Percentiles rank a stretch among this genome's conserved stretches.
phyloP scores from a whole-genome alignment of 805 yeast species.

The Lachancea kluyveri region DNA sequence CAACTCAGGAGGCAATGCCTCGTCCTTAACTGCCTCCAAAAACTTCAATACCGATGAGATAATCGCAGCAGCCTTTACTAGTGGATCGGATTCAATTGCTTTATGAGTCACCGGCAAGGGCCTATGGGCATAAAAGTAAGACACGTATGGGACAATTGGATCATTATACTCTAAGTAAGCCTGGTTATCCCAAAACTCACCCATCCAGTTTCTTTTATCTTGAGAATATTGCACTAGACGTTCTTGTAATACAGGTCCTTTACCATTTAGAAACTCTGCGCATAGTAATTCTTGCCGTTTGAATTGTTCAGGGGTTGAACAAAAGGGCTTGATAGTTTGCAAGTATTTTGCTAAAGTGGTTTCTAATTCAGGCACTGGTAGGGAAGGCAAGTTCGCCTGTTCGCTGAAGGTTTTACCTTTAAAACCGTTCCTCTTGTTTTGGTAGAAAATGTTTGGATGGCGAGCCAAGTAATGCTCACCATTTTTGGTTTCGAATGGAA shows the following conservation, averaged over 20 bases:
- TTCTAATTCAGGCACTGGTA: conserved; percentile 81
- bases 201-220: conserved; percentile 75
- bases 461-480: conserved; percentile 24
- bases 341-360: conserved; percentile 67
- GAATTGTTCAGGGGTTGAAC: conserved; percentile 43
- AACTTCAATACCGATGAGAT: conserved; percentile 63
- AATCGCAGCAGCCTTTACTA: conserved; percentile 71
- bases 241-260: conserved; percentile 61
- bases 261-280: conserved; percentile 62
- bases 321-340: conserved; percentile 64
- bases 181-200: conserved; percentile 88
- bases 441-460: conserved; percentile 18
- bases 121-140: conserved; percentile 82
- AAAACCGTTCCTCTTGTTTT: conserved; percentile 17
- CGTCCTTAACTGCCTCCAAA: conserved; percentile 57
- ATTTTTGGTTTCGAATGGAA: conserved; percentile 22
- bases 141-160: conserved; percentile 91
- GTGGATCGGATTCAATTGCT: conserved; percentile 52
- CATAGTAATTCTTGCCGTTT: conserved; percentile 48
- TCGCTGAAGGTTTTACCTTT: conserved; percentile 67
- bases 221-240: conserved; percentile 54
- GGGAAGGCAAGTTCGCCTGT: conserved; percentile 69
- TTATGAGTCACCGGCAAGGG: conserved; percentile 41
- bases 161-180: conserved; percentile 89
- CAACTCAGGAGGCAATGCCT: conserved; percentile 72